These are phyloP conservation scores for Desmodesmus armatus DNA, from an alignment of 139 green algal species.

Conservation along the genomic window DNA sequence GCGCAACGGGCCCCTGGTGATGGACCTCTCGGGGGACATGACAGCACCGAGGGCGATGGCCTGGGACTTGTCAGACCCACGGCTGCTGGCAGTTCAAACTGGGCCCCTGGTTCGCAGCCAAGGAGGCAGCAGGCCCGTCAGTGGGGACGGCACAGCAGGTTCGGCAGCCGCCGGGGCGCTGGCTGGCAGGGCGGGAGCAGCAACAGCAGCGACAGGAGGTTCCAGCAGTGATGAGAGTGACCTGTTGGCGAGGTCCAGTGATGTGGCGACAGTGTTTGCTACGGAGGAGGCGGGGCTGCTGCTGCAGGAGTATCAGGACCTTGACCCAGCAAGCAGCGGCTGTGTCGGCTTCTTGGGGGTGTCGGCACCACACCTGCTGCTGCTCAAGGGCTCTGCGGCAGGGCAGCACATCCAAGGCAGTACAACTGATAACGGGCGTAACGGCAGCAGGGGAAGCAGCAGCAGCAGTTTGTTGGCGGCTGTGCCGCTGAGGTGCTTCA, in stretches of 20 bases:
- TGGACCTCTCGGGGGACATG: conserved; percentile 52
- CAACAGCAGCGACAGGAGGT: not conserved
- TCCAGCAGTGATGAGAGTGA: too few relatives aligned
- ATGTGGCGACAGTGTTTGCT: conserved; percentile 72
- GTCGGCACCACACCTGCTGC: conserved; percentile 56
- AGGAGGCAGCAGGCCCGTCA: not conserved
- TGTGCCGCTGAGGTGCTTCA: conserved; percentile 9
- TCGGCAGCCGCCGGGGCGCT: not conserved
- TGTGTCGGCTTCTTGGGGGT: conserved; percentile 52
- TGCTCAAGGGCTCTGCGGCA: conserved; percentile 55
- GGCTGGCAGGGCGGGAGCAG: not conserved
- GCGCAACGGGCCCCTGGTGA: conserved; percentile 43
- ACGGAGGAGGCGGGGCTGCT: conserved; percentile 61
- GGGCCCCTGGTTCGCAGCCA: not conserved
- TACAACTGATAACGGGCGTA: too few relatives aligned
- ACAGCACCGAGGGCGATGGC: conserved; percentile 42
- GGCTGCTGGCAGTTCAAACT: conserved; percentile 62
- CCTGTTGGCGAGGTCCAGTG: too few relatives aligned
- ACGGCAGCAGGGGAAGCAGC: too few relatives aligned
- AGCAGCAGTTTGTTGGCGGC: too few relatives aligned
- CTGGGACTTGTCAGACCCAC: conserved; percentile 70
- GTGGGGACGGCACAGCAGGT: not conserved
- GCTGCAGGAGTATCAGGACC: conserved; percentile 69
- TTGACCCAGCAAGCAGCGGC: conserved; percentile 2
- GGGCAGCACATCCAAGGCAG: conserved; percentile 45